phyloP scores from a whole-genome alignment of 208 protist genomes.

The Histomonas meleagridis region DNA sequence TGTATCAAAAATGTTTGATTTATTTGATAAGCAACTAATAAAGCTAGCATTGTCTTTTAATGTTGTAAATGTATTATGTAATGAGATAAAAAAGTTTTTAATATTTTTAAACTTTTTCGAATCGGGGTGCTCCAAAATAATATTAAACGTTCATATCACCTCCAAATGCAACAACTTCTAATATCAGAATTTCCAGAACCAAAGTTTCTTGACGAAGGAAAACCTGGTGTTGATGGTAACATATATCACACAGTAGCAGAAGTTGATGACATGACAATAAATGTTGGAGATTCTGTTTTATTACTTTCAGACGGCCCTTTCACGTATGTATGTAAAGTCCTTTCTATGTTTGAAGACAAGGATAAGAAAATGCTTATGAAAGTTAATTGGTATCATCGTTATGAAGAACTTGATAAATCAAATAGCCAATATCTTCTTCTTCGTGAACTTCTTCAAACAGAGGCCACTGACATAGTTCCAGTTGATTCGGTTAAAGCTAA shows the following conservation, averaged over 20 bases:
- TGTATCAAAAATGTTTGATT: too few relatives aligned
- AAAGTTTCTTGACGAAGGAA: not conserved
- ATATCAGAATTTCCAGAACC: slow-evolving; percentile 27
- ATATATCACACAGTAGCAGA: not conserved
- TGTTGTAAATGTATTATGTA: too few relatives aligned
- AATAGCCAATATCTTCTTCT: not conserved
- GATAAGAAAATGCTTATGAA: not conserved
- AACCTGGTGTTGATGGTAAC: not conserved
- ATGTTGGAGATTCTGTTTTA: not conserved
- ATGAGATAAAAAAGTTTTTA: too few relatives aligned
- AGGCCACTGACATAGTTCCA: not conserved
- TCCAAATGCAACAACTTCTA: too few relatives aligned
- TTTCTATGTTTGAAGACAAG: not conserved
- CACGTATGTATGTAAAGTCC: not conserved
- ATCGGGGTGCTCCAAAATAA: too few relatives aligned
- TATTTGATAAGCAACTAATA: too few relatives aligned
- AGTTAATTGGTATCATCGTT: not conserved
- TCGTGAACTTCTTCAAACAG: not conserved
- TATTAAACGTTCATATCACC: too few relatives aligned
- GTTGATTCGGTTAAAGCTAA: not conserved
- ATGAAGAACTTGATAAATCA: not conserved
- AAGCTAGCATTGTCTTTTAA: too few relatives aligned
- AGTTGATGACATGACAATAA: not conserved
- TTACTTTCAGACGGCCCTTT: not conserved
- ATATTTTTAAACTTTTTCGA: too few relatives aligned